phyloP scores from a whole-genome alignment of 139 green algal genomes.

The Tetraselmis chui region DNA sequence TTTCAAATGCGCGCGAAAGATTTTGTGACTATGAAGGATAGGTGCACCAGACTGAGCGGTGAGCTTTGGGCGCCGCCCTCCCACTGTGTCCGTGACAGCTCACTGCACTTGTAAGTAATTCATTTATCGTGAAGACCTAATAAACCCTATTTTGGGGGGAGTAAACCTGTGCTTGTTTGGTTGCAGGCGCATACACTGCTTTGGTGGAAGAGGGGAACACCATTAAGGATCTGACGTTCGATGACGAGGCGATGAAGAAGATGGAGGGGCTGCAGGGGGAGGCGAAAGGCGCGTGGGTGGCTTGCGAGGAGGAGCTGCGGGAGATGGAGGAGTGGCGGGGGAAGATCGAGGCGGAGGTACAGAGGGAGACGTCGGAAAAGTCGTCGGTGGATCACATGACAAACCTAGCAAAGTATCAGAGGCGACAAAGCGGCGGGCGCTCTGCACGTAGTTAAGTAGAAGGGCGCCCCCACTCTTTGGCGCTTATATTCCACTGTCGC shows the following conservation, averaged over 20 bases:
- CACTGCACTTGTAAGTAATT: too few relatives aligned
- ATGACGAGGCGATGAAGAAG: background rate
- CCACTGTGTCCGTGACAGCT: too few relatives aligned
- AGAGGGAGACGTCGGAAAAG: background rate
- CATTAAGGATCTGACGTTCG: background rate
- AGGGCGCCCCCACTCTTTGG: too few relatives aligned
- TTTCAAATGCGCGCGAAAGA: background rate
- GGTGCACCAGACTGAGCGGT: background rate
- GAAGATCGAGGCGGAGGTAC: background rate
- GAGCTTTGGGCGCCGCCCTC: too few relatives aligned
- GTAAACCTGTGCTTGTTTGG: too few relatives aligned
- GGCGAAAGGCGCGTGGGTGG: background rate
- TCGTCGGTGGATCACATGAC: background rate
- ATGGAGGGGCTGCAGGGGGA: background rate
- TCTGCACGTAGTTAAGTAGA: too few relatives aligned
- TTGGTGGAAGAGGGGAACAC: background rate
- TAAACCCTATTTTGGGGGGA: too few relatives aligned
- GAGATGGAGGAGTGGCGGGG: background rate
- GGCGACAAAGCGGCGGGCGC: background rate
- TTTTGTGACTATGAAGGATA: background rate
- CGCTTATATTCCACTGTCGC: too few relatives aligned
- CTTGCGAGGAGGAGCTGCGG: background rate
- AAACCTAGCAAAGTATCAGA: background rate
- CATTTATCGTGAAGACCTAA: too few relatives aligned
- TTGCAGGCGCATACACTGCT: background rate